These are phyloP conservation scores for Clonostachys rosea DNA, from an alignment of 2,329 filamentous ascomycete genomes.

Conservation along the genomic window DNA sequence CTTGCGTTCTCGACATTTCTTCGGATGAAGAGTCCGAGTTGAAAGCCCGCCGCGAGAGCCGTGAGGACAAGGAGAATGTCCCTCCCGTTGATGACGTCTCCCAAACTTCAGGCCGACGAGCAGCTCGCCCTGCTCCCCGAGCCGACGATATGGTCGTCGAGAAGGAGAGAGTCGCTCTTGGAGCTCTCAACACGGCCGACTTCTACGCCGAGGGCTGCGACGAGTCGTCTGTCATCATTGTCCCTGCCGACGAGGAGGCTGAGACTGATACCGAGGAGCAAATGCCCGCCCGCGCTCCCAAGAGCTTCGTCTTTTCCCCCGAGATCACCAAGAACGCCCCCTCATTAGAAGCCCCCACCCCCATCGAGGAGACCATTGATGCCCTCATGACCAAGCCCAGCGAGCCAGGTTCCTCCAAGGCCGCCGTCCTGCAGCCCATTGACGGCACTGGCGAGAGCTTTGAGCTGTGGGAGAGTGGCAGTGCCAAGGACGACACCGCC, in stretches of 20 bases:
- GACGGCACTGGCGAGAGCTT: conserved; percentile 57
- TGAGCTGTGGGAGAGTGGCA: conserved; percentile 68
- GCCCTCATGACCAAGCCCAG: conserved; percentile 27
- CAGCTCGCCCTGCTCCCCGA: conserved; percentile 10
- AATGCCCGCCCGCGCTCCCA: conserved; percentile 5
- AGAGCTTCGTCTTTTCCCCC: conserved; percentile 10
- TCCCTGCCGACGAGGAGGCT: conserved; percentile 54
- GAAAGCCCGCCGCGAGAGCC: conserved; percentile 51
- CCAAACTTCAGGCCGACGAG: conserved; percentile 40
- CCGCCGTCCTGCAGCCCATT: conserved; percentile 46
- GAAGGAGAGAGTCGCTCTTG: conserved; percentile 59
- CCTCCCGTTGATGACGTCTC: conserved; percentile 66
- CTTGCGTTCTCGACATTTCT: conserved; percentile 80
- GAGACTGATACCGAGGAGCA: background rate
- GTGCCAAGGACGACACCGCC: conserved; percentile 49
- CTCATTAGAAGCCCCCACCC: conserved; percentile 8
- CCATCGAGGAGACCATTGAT: conserved; percentile 20
- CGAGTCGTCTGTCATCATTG: conserved; percentile 53
- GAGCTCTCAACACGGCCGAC: conserved; percentile 62
- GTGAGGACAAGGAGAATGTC: conserved; percentile 84
- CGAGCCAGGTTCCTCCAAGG: conserved; percentile 28
- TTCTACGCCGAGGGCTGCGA: conserved; percentile 66
- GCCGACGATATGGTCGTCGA: conserved; percentile 56
- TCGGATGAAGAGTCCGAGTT: conserved; percentile 74
- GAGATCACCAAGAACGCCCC: conserved; percentile 5